Percentiles rank a stretch among this genome's conserved stretches.
These are phyloP conservation scores for Gymnopilus junonius DNA, from an alignment of 768 basidiomycete genomes.

Conservation along the genomic window DNA sequence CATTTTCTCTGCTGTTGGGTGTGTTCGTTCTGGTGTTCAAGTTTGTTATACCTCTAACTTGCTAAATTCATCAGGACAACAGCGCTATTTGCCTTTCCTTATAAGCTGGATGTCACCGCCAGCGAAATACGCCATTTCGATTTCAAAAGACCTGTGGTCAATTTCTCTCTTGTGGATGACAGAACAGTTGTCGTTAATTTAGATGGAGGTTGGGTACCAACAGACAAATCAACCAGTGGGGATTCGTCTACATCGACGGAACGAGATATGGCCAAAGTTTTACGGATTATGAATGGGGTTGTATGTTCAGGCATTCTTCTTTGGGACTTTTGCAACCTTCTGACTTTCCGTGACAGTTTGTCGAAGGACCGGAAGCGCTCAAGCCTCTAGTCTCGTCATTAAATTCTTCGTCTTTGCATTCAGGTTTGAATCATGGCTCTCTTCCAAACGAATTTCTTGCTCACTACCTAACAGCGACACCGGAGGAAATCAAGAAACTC, in stretches of 20 bases:
- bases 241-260: not conserved
- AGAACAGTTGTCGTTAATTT: conserved; percentile 49
- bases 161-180: conserved; percentile 49
- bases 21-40: conserved; percentile 25
- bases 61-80: conserved; percentile 54
- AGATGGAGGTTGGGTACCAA: conserved; percentile 47
- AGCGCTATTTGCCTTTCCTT: conserved; percentile 60
- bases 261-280: conserved; percentile 29
- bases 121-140: conserved; percentile 44
- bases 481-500: conserved; percentile 52
- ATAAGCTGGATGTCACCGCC: conserved; percentile 24
- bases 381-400: conserved; percentile 44
- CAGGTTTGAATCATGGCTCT: conserved; percentile 42
- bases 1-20: conserved; percentile 80
- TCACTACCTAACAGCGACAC: conserved; percentile 41
- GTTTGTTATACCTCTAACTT: not conserved
- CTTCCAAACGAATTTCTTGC: not conserved
- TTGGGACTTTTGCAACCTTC: not conserved
- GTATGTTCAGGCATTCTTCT: conserved; percentile 31
- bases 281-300: conserved; percentile 40
- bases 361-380: conserved; percentile 30
- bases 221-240: conserved; percentile 7
- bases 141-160: conserved; percentile 61
- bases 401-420: conserved; percentile 46
- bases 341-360: conserved; percentile 34